Percentiles rank a stretch among this genome's conserved stretches.
Conservation (phyloP, 352 stramenopile species). For the Hyaloperonospora brassicae region DNA sequence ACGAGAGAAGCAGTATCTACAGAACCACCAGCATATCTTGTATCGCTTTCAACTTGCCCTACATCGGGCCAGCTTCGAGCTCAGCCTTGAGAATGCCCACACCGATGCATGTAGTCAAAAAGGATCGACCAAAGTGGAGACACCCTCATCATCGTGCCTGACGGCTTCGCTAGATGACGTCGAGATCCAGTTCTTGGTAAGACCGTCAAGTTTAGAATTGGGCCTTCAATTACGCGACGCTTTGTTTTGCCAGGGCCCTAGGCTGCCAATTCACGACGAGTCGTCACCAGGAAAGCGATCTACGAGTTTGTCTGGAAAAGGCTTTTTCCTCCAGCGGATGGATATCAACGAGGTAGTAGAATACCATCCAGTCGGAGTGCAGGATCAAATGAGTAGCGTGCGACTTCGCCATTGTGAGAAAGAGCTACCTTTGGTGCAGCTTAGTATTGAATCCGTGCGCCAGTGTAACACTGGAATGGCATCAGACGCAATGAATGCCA, state of each 20-base stretch:
- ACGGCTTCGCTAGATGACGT: constrained; percentile 57
- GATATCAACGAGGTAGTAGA: constrained; percentile 59
- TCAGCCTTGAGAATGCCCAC: constrained; percentile 37
- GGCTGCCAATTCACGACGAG: constrained; percentile 11
- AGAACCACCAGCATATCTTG: constrained; percentile 60
- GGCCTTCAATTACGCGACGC: constrained; percentile 61
- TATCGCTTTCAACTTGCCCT: constrained; percentile 71
- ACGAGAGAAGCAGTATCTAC: constrained; percentile 18
- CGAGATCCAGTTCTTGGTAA: constrained; percentile 64
- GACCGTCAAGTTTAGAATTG: constrained; percentile 55
- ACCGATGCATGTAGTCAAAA: constrained; percentile 4
- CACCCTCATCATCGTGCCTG: constrained; percentile 20
- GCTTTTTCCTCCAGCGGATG: constrained; percentile 71
- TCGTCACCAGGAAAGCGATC: constrained; percentile 14
- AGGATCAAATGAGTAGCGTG: constrained; percentile 68
- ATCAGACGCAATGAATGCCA: constrained; percentile 15
- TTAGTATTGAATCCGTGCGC: constrained; percentile 47
- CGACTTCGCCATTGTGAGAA: constrained; percentile 57
- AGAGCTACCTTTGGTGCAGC: constrained; percentile 58
- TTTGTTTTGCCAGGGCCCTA: constrained; percentile 42
- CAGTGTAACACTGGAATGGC: constrained; percentile 15
- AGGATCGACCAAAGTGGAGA: constrained; percentile 4
- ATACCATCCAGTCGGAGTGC: constrained; percentile 49
- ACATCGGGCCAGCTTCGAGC: constrained; percentile 39
- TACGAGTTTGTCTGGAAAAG: constrained; percentile 20